A percentile compares a stretch with the other conserved stretches of the same genome.
phyloP scores from a whole-genome alignment of 2,329 filamentous ascomycete species.

The Xylaria sp. region DNA sequence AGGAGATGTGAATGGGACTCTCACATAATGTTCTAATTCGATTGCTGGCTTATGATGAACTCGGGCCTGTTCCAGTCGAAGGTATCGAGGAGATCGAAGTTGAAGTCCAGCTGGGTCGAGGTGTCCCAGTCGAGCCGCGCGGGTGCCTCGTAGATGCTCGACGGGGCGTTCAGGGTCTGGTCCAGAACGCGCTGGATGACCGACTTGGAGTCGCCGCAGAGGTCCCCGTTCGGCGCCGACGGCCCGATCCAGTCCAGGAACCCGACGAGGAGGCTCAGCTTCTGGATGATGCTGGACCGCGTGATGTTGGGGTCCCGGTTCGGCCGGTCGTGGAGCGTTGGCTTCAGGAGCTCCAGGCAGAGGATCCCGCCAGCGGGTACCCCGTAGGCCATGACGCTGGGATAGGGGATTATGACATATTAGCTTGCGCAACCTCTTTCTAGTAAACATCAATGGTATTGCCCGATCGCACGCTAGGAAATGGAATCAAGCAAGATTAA shows the following conservation, averaged over 20 bases:
- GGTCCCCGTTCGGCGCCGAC: constrained; percentile 50
- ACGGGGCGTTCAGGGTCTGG: constrained; percentile 47
- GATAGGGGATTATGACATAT: not conserved
- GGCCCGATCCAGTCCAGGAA: constrained; percentile 56
- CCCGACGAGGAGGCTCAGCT: constrained; percentile 53
- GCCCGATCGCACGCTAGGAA: too few species aligned
- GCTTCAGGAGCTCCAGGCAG: constrained; percentile 52
- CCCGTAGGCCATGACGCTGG: constrained; percentile 52
- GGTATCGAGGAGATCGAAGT: constrained; percentile 52
- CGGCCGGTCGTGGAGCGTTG: constrained; percentile 40
- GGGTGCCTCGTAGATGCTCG: constrained; percentile 21
- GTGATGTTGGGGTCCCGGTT: constrained; percentile 43
- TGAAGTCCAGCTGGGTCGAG: constrained; percentile 42
- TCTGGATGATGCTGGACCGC: constrained; percentile 53
- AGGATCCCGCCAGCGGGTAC: constrained; percentile 54
- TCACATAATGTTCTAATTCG: constrained; percentile 10
- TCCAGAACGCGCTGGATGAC: constrained; percentile 56
- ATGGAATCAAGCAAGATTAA: constrained; percentile 4
- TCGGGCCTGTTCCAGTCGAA: constrained; percentile 49
- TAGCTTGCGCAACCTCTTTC: not conserved
- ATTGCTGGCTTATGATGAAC: constrained; percentile 25
- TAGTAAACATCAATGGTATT: not conserved
- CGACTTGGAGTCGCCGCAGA: constrained; percentile 49
- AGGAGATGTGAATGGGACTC: not conserved
- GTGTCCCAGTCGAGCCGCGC: constrained; percentile 42